These are phyloP conservation scores for Hortiboletus flavorubellus DNA, from an alignment of 768 basidiomycete species.

Conservation along the genomic window DNA sequence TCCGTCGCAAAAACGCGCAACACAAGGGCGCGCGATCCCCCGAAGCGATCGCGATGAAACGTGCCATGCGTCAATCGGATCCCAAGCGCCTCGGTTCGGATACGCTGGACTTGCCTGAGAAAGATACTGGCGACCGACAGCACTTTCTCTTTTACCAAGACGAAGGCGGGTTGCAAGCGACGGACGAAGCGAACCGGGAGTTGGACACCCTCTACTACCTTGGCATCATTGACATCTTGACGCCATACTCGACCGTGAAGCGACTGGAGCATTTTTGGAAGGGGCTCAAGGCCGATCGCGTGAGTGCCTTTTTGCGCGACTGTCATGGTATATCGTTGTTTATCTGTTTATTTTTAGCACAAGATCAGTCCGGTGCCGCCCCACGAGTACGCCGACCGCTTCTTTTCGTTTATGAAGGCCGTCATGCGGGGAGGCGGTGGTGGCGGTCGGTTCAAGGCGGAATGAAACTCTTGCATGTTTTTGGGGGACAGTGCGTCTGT, in stretches of 20 bases:
- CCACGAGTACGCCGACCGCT: conserved; percentile 81
- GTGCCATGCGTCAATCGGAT: conserved; percentile 81
- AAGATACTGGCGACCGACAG: conserved; percentile 52
- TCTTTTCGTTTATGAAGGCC: conserved; percentile 83
- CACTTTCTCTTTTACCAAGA: conserved; percentile 96
- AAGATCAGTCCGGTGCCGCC: conserved; percentile 95
- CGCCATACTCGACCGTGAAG: conserved; percentile 79
- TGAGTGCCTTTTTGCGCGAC: conserved; percentile 40
- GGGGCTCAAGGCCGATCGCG: conserved; percentile 80
- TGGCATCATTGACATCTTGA: conserved; percentile 95
- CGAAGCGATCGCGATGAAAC: conserved; percentile 81
- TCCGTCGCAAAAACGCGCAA: conserved; percentile 59
- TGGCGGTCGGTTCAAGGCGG: conserved; percentile 47
- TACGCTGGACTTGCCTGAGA: conserved; percentile 55
- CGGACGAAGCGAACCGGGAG: conserved; percentile 75
- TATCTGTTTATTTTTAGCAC: conserved; percentile 48
- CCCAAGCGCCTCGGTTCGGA: conserved; percentile 61
- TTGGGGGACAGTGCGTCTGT: conserved; percentile 2
- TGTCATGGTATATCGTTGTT: not conserved
- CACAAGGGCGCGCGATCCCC: conserved; percentile 55
- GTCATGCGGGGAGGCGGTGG: conserved; percentile 81
- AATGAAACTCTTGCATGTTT: conserved; percentile 21
- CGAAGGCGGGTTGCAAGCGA: conserved; percentile 89
- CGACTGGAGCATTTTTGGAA: conserved; percentile 90
- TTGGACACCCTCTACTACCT: conserved; percentile 87